A percentile compares a stretch with the other conserved stretches of the same genome.
Evolutionary conservation across 83 land plant species (phyloP).

Genomic region (Larix sibirica): DNA sequence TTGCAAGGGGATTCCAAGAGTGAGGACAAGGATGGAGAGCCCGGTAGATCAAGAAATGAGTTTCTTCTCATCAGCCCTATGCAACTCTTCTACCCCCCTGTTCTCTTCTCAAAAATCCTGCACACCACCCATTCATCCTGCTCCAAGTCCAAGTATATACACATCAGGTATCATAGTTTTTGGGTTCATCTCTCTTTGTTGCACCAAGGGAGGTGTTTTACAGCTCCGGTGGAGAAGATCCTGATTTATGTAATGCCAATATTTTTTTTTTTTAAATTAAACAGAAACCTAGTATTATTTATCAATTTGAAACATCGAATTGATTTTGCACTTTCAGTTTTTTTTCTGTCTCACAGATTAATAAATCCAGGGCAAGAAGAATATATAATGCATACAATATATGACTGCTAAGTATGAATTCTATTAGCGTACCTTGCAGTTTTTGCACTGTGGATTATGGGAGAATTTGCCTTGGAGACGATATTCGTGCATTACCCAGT

Average conservation of each 20-base stretch:
- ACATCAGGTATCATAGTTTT: neutral
- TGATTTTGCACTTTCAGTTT: neutral
- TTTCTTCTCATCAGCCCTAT: neutral
- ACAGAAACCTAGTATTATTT: too few relatives aligned
- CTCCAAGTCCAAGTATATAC: neutral
- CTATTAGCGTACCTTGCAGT: neutral
- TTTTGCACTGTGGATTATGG: too few relatives aligned
- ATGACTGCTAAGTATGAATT: neutral
- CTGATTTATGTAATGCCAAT: too few relatives aligned
- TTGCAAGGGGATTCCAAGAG: slow-evolving; percentile 1
- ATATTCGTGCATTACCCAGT: slow-evolving; percentile 34
- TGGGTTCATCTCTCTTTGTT: too few relatives aligned
- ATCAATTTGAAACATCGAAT: neutral
- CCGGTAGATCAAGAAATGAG: neutral
- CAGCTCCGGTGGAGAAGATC: too few relatives aligned
- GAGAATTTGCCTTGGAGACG: neutral
- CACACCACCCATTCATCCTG: slow-evolving; percentile 38
- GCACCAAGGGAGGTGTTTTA: too few relatives aligned
- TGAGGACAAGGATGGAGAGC: slow-evolving; percentile 17
- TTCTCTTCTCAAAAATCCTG: slow-evolving; percentile 30
- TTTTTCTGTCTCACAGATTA: slow-evolving; percentile 6
- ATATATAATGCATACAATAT: neutral
- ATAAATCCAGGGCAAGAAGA: neutral
- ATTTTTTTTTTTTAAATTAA: too few relatives aligned
- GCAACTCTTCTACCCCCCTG: neutral